Conservation (phyloP, 345 rosid species). For the Gossypium anomalum region DNA sequence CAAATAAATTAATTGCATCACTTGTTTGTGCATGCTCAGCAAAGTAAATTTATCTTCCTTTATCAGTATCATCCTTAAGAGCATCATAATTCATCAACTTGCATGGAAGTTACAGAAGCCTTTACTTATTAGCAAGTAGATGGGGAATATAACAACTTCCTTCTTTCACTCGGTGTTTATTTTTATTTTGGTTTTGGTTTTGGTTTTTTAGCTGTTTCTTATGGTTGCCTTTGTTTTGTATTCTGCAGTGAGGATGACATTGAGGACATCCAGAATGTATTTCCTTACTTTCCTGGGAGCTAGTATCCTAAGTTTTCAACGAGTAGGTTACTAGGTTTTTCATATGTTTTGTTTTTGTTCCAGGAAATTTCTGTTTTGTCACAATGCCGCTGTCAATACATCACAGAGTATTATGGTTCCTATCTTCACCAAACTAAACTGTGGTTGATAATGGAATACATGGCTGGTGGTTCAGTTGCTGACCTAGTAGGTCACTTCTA, state of each 20-base stretch:
- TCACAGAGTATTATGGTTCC: slow-evolving; percentile 95
- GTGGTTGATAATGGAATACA: slow-evolving; percentile 98
- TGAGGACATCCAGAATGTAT: slow-evolving; percentile 98
- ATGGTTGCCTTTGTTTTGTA: slow-evolving; percentile 21
- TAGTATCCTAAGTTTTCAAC: neutral
- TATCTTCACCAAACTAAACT: slow-evolving; percentile 93
- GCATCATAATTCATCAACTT: neutral
- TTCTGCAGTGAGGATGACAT: slow-evolving; percentile 92
- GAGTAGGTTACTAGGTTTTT: slow-evolving; percentile 22
- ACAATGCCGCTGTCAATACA: slow-evolving; percentile 92
- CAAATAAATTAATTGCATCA: slow-evolving; percentile 3
- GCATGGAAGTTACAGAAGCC: neutral
- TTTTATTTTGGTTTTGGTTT: neutral
- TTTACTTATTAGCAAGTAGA: neutral
- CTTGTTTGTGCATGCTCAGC: neutral
- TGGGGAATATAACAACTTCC: neutral
- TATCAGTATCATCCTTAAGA: neutral
- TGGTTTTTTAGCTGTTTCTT: slow-evolving; percentile 11
- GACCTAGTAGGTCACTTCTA: slow-evolving; percentile 78
- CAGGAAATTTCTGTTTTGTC: slow-evolving; percentile 97
- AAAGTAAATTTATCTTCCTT: neutral
- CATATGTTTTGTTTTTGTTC: slow-evolving; percentile 24
- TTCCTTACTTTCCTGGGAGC: slow-evolving; percentile 17
- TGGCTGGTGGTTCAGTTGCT: slow-evolving; percentile 99
- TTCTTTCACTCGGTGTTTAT: slow-evolving; percentile 8